phyloP scores from a whole-genome alignment of 2,329 filamentous ascomycete genomes.

The Dryadomyces quercivorus region DNA sequence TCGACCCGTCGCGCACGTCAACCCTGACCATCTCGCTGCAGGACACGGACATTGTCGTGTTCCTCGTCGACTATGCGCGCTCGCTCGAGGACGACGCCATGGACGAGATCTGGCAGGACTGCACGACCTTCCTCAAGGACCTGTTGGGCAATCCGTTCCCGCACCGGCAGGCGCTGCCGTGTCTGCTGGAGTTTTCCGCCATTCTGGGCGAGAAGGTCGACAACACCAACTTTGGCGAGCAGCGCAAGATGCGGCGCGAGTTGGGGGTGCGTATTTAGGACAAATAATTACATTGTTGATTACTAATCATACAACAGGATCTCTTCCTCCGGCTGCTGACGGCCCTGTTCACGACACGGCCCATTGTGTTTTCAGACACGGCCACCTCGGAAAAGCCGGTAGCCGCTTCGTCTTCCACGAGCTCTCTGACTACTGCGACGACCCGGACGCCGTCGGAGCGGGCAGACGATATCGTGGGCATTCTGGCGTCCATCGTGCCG shows the following conservation, averaged over 20 bases:
- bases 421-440: background rate
- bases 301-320: slow-evolving; percentile 36
- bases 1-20: slow-evolving; percentile 72
- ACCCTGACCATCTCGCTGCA: slow-evolving; percentile 76
- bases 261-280: slow-evolving; percentile 52
- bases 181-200: slow-evolving; percentile 76
- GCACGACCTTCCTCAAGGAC: slow-evolving; percentile 79
- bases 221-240: slow-evolving; percentile 94
- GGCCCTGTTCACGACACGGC: slow-evolving; percentile 86
- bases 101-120: slow-evolving; percentile 97
- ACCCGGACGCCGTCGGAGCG: slow-evolving; percentile 28
- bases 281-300: background rate
- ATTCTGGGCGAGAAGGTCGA: slow-evolving; percentile 91
- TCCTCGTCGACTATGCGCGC: slow-evolving; percentile 78
- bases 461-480: slow-evolving; percentile 65
- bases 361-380: slow-evolving; percentile 55
- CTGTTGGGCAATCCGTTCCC: slow-evolving; percentile 88
- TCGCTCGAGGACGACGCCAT: slow-evolving; percentile 94
- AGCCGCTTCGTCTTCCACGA: background rate
- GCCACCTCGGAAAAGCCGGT: slow-evolving; percentile 13
- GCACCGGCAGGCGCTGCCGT: slow-evolving; percentile 79
- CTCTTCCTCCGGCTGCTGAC: slow-evolving; percentile 78
- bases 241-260: slow-evolving; percentile 81
- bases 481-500: slow-evolving; percentile 67
- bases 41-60: slow-evolving; percentile 74